Percentiles rank a stretch among this genome's conserved stretches.
phyloP scores from a whole-genome alignment of 225 moss, liverwort and hornwort genomes.

The Bryum argenteum region DNA sequence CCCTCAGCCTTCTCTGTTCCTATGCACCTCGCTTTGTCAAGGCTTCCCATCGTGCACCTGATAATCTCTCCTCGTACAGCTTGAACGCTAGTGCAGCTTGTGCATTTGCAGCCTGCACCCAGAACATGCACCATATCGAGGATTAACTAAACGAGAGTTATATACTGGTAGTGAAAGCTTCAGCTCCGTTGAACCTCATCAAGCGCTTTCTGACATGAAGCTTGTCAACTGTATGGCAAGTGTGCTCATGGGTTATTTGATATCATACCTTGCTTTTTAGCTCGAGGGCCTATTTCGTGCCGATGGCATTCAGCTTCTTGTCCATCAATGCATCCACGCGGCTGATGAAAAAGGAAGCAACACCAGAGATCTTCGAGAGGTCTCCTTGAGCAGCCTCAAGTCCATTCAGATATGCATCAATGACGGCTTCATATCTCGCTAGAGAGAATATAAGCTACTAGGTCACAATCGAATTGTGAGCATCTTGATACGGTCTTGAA shows the following conservation, averaged over 20 bases:
- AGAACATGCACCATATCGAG: not conserved
- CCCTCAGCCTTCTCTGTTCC: conserved; percentile 87
- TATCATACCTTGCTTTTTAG: conserved; percentile 76
- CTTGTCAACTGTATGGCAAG: no score
- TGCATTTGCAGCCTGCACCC: conserved; percentile 81
- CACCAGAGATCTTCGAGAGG: conserved; percentile 75
- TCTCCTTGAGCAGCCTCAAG: conserved; percentile 67
- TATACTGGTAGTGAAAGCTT: no score
- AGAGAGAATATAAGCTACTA: conserved; percentile 89
- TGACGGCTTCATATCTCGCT: conserved; percentile 74
- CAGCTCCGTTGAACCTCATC: not conserved
- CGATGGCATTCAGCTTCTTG: conserved; percentile 62
- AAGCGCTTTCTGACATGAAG: no score
- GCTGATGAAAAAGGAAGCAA: conserved; percentile 82
- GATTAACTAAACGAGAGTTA: no score
- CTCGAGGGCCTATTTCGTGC: conserved; percentile 68
- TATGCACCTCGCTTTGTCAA: conserved; percentile 78
- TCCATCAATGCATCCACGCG: conserved; percentile 70
- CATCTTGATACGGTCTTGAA: conserved; percentile 14
- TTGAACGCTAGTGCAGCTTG: conserved; percentile 88
- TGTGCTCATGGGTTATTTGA: not conserved
- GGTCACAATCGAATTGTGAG: not conserved
- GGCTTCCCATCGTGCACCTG: conserved; percentile 88
- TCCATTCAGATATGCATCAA: conserved; percentile 69
- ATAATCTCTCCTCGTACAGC: conserved; percentile 85